Conservation (phyloP, 805 yeast species). For the Zygotorulaspora chibaensis region DNA sequence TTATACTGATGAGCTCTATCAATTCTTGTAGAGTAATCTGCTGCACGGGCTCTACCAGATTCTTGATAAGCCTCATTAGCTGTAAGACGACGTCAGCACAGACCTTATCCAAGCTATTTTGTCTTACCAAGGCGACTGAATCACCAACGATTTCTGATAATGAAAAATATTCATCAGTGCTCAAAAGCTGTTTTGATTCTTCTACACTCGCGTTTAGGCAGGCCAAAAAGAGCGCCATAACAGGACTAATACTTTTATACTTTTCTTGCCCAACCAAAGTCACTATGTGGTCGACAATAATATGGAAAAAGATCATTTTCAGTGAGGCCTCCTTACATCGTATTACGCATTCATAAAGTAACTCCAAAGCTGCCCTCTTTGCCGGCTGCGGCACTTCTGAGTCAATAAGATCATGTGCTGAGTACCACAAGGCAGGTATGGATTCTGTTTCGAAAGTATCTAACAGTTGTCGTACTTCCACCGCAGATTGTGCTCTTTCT, state of each 20-base stretch:
- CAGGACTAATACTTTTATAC: constrained; percentile 39
- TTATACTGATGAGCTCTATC: background rate
- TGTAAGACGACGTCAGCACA: background rate
- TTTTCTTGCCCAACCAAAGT: constrained; percentile 11
- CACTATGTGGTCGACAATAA: constrained; percentile 46
- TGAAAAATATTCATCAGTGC: constrained; percentile 2
- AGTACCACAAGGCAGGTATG: constrained; percentile 73
- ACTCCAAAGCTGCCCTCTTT: constrained; percentile 47
- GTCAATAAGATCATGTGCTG: constrained; percentile 51
- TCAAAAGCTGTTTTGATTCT: constrained; percentile 4
- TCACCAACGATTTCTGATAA: constrained; percentile 1
- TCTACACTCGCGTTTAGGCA: constrained; percentile 36
- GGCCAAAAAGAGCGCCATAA: constrained; percentile 46
- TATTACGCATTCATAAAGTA: constrained; percentile 53
- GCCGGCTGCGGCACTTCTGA: constrained; percentile 31
- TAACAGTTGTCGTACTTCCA: constrained; percentile 46
- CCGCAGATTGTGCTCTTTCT: constrained; percentile 47
- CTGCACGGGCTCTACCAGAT: background rate
- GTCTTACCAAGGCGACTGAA: background rate
- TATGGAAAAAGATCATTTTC: constrained; percentile 54
- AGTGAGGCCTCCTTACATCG: constrained; percentile 47
- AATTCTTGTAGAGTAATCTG: background rate
- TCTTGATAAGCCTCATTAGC: constrained; percentile 2
- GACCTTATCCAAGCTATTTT: background rate
- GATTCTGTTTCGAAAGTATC: constrained; percentile 51